A percentile compares a stretch with the other conserved stretches of the same genome.
Evolutionary conservation across 371 early-diverging fungal species (phyloP).

Genomic region (Entomophthora muscae): DNA sequence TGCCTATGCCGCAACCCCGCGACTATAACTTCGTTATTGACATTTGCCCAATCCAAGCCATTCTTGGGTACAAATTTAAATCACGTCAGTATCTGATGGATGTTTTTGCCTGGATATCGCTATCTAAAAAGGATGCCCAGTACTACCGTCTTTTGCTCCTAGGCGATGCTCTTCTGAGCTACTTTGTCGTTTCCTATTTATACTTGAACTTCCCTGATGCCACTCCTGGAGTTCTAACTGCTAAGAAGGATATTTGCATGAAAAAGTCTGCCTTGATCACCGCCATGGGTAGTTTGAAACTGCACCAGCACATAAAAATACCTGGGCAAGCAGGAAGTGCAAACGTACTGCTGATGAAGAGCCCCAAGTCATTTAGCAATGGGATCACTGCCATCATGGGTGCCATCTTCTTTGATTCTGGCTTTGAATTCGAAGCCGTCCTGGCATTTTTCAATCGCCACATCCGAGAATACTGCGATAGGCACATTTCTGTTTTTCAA

Average conservation of each 20-base stretch:
- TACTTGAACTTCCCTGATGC: conserved; percentile 33
- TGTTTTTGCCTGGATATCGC: conserved; percentile 73
- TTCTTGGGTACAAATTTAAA: conserved; percentile 51
- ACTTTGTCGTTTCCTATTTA: conserved; percentile 50
- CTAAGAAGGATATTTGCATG: conserved; percentile 64
- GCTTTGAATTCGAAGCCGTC: conserved; percentile 34
- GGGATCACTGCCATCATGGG: conserved; percentile 76
- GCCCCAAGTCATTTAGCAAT: conserved; percentile 81
- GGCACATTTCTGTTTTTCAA: too few relatives aligned
- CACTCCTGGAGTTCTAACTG: conserved; percentile 48
- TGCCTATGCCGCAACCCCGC: not conserved
- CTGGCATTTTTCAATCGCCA: conserved; percentile 27
- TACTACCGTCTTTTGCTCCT: conserved; percentile 88
- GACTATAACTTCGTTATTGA: conserved; percentile 1
- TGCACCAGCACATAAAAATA: conserved; percentile 32
- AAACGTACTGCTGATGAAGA: too few relatives aligned
- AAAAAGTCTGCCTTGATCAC: conserved; percentile 67
- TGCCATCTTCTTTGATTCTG: conserved; percentile 72
- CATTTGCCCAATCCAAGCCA: conserved; percentile 20
- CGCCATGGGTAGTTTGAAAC: conserved; percentile 32
- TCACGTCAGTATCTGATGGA: conserved; percentile 41
- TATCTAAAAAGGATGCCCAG: conserved; percentile 25
- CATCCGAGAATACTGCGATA: too few relatives aligned
- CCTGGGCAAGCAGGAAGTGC: too few relatives aligned
- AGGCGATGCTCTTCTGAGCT: conserved; percentile 86